Conservation (phyloP, 805 yeast genomes). For the Wickerhamomyces rabaulensis region DNA sequence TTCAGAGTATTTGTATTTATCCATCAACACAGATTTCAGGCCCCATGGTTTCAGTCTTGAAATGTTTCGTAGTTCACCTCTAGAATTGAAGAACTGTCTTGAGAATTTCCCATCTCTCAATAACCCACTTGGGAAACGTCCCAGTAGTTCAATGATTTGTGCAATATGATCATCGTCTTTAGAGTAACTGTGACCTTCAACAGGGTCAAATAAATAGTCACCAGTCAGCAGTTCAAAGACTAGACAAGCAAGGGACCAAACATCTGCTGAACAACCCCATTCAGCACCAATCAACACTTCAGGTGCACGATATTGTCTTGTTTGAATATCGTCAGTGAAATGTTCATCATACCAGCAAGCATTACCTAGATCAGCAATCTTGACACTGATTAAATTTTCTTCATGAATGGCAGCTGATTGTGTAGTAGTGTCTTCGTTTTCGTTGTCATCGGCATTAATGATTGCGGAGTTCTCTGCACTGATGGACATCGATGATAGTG, state of each 20-base stretch:
- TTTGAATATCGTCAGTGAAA: slow-evolving; percentile 66
- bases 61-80: slow-evolving; percentile 73
- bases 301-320: slow-evolving; percentile 78
- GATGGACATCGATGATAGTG: slow-evolving; percentile 36
- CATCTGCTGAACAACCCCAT: slow-evolving; percentile 95
- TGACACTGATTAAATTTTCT: slow-evolving; percentile 62
- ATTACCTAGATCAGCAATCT: slow-evolving; percentile 83
- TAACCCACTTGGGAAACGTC: slow-evolving; percentile 57
- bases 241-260: slow-evolving; percentile 95
- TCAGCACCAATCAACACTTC: slow-evolving; percentile 73
- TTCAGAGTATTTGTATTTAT: slow-evolving; percentile 73
- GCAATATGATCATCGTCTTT: slow-evolving; percentile 97
- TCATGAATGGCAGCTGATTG: slow-evolving; percentile 4
- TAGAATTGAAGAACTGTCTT: slow-evolving; percentile 55
- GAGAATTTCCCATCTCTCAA: slow-evolving; percentile 58
- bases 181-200: slow-evolving; percentile 62
- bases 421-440: not conserved
- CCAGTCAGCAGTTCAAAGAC: slow-evolving; percentile 90
- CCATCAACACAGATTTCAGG: slow-evolving; percentile 69
- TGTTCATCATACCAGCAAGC: slow-evolving; percentile 67
- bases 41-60: slow-evolving; percentile 87
- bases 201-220: slow-evolving; percentile 89
- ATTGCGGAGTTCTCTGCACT: slow-evolving; percentile 25
- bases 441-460: not conserved
- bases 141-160: slow-evolving; percentile 82